These are phyloP conservation scores for Plenodomus lindquistii DNA, from an alignment of 2,329 filamentous ascomycete genomes.

Conservation along the genomic window DNA sequence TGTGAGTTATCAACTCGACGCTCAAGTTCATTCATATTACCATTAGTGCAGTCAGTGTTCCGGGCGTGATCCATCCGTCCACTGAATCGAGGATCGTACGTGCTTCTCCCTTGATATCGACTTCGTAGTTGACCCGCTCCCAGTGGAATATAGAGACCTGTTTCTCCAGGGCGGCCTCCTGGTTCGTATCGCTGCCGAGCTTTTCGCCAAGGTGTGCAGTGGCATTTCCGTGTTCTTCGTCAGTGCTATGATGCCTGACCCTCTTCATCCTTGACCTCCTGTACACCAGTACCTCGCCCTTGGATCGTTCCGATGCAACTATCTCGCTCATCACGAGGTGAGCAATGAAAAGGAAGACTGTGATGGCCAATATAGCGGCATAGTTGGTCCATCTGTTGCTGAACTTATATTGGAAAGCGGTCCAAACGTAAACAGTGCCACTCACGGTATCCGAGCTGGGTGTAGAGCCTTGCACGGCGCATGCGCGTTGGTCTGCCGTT, in stretches of 20 bases:
- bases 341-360: conserved; percentile 62
- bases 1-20: not conserved
- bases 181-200: conserved; percentile 27
- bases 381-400: conserved; percentile 60
- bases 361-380: conserved; percentile 66
- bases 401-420: conserved; percentile 39
- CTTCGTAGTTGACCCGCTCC: conserved; percentile 31
- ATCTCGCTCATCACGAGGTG: conserved; percentile 67
- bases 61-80: conserved; percentile 59
- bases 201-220: conserved; percentile 34
- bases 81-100: conserved; percentile 58
- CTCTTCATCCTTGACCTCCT: conserved; percentile 43
- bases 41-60: conserved; percentile 49
- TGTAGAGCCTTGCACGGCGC: conserved; percentile 40
- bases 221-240: conserved; percentile 44
- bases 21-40: conserved; percentile 35
- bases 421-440: conserved; percentile 39
- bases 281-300: conserved; percentile 71
- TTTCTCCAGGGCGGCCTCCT: conserved; percentile 33
- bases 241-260: conserved; percentile 26
- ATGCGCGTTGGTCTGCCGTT: conserved; percentile 34
- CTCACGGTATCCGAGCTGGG: conserved; percentile 39
- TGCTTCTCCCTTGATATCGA: conserved; percentile 44
- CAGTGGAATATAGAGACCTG: conserved; percentile 47
- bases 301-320: conserved; percentile 64